Conservation (phyloP, 2,329 filamentous ascomycete species). For the Shiraia bambusicola region DNA sequence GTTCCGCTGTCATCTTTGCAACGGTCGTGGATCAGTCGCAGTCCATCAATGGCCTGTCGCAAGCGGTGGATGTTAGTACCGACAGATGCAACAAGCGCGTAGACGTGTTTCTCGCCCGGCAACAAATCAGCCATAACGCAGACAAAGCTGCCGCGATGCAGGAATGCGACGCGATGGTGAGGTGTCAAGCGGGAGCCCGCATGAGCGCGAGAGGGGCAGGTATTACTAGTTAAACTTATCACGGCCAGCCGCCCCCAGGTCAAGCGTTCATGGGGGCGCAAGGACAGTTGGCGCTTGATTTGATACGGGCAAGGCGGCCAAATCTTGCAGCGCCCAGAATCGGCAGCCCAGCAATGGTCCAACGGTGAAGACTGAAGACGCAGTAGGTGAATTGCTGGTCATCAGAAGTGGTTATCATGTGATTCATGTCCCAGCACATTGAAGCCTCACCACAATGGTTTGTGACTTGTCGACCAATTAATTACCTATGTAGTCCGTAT, state of each 20-base stretch:
- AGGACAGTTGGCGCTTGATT: conserved; percentile 14
- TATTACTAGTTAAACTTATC: too few species aligned
- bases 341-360: conserved; percentile 2
- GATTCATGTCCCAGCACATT: too few species aligned
- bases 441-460: too few species aligned
- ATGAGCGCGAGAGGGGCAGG: conserved; percentile 2
- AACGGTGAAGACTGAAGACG: background rate
- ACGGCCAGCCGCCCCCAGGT: background rate
- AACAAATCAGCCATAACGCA: conserved; percentile 27
- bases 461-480: too few species aligned
- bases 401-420: too few species aligned
- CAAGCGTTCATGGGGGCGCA: conserved; percentile 1
- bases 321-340: conserved; percentile 5
- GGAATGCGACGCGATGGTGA: conserved; percentile 10
- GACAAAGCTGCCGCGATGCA: conserved; percentile 1
- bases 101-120: conserved; percentile 33
- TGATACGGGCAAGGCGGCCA: conserved; percentile 6
- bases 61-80: conserved; percentile 32
- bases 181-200: conserved; percentile 4
- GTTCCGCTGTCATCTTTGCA: conserved; percentile 33
- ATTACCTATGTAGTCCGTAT: too few species aligned
- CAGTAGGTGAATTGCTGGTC: background rate
- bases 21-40: conserved; percentile 40
- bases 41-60: conserved; percentile 34
- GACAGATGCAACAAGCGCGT: conserved; percentile 32